Percentiles rank a stretch among this genome's conserved stretches.
Conservation (phyloP, 306 rosid species). For the Cyclanthera cordifolia region DNA sequence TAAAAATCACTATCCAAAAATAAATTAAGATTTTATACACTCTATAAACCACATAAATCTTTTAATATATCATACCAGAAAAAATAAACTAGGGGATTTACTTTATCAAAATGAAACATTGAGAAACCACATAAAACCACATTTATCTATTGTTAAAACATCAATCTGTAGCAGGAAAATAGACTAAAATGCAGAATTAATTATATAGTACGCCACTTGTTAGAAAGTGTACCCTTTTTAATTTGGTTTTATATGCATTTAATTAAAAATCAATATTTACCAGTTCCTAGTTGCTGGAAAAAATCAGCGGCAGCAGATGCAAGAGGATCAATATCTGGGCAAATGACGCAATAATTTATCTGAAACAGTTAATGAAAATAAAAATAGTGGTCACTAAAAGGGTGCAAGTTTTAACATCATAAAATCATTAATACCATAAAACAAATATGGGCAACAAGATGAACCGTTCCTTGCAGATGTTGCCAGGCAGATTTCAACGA, state of each 20-base stretch:
- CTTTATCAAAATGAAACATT: not conserved
- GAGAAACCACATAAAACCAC: not conserved
- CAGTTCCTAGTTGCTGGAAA: conserved; percentile 95
- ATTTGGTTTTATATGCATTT: conserved; percentile 4
- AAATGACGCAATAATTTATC: conserved; percentile 66
- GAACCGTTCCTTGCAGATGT: conserved; percentile 7
- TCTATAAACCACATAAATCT: not conserved
- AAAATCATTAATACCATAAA: not conserved
- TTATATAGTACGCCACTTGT: not conserved
- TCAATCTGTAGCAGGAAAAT: not conserved
- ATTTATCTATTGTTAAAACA: not conserved
- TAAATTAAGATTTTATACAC: not conserved
- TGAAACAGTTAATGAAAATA: conserved; percentile 38
- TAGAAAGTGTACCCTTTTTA: not conserved
- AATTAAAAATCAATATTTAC: conserved; percentile 33
- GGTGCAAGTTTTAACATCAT: not conserved
- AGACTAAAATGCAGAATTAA: conserved; percentile 11
- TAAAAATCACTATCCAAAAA: no score
- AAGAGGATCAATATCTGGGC: conserved; percentile 97
- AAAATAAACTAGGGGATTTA: not conserved
- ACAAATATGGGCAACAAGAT: conserved; percentile 6
- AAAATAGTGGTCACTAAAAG: conserved; percentile 5
- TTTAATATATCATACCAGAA: not conserved
- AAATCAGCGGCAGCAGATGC: conserved; percentile 84
- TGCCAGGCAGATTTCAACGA: conserved; percentile 18